A percentile compares a stretch with the other conserved stretches of the same genome.
phyloP scores from a whole-genome alignment of 176 grass and related monocot species.

The Carex pumila region DNA sequence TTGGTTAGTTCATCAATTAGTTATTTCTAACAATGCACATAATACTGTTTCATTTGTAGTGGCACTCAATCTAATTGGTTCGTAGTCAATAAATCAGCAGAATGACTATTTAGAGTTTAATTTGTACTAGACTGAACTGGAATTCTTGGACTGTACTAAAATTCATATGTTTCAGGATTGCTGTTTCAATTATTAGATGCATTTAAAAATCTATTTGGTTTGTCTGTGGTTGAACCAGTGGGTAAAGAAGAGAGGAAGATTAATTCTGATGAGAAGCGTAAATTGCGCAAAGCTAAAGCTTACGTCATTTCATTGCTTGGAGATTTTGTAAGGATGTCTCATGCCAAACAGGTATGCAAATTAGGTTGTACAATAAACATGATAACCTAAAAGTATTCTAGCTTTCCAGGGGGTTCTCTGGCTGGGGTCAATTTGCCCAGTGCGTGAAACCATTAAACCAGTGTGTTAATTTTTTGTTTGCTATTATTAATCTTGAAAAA shows the following conservation, averaged over 20 bases:
- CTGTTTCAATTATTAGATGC: neutral
- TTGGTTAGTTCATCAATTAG: constrained; percentile 34
- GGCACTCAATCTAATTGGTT: neutral
- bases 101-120: neutral
- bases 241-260: constrained; percentile 26
- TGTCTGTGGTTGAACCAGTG: constrained; percentile 6
- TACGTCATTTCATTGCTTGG: constrained; percentile 89
- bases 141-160: neutral
- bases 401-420: neutral
- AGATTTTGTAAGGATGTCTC: constrained; percentile 58
- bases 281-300: constrained; percentile 65
- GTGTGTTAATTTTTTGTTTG: neutral
- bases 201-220: neutral
- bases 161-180: neutral
- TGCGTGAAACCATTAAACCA: neutral
- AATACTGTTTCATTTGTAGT: neutral
- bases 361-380: neutral
- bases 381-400: neutral
- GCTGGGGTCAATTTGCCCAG: neutral
- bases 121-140: neutral
- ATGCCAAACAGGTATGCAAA: constrained; percentile 68
- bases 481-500: constrained; percentile 11
- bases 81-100: neutral
- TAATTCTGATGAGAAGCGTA: constrained; percentile 36
- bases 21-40: neutral